phyloP scores from a whole-genome alignment of 208 protist genomes.

The Trypanosoma mega region DNA sequence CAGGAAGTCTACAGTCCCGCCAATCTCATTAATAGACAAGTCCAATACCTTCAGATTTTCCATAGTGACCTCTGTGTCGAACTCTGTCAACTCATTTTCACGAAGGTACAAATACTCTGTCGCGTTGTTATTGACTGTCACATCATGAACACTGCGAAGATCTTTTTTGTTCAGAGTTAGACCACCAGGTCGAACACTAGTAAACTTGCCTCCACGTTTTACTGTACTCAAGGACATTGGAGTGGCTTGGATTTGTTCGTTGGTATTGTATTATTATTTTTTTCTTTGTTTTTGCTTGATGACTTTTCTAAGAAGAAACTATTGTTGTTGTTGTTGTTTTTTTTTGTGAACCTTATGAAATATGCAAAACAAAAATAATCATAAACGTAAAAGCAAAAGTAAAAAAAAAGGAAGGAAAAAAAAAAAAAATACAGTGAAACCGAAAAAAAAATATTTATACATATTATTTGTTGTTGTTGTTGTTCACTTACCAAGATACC shows the following conservation, averaged over 20 bases:
- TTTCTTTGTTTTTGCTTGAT: conserved; percentile 15
- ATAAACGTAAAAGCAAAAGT: too few relatives aligned
- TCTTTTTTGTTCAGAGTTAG: conserved; percentile 84
- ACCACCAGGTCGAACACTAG: conserved; percentile 65
- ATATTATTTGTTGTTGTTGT: conserved; percentile 22
- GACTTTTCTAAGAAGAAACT: too few relatives aligned
- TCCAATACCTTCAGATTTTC: conserved; percentile 88
- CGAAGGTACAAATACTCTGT: conserved; percentile 92
- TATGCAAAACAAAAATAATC: too few relatives aligned
- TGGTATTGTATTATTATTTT: conserved; percentile 17
- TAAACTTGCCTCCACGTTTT: conserved; percentile 44
- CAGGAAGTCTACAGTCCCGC: conserved; percentile 83
- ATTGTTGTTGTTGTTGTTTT: conserved; percentile 14
- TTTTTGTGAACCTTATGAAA: too few relatives aligned
- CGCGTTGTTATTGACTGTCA: conserved; percentile 72
- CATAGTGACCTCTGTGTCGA: conserved; percentile 81
- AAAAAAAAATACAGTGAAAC: too few relatives aligned
- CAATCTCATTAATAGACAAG: conserved; percentile 92
- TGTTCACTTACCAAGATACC: too few relatives aligned
- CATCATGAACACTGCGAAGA: conserved; percentile 73
- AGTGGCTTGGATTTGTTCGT: neutral
- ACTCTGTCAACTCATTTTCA: conserved; percentile 88
- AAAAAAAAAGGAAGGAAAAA: too few relatives aligned
- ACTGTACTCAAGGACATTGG: conserved; percentile 17
- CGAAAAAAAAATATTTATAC: too few relatives aligned